Evolutionary conservation across 208 protist species (phyloP).

Genomic region (Acanthamoeba sp.): DNA sequence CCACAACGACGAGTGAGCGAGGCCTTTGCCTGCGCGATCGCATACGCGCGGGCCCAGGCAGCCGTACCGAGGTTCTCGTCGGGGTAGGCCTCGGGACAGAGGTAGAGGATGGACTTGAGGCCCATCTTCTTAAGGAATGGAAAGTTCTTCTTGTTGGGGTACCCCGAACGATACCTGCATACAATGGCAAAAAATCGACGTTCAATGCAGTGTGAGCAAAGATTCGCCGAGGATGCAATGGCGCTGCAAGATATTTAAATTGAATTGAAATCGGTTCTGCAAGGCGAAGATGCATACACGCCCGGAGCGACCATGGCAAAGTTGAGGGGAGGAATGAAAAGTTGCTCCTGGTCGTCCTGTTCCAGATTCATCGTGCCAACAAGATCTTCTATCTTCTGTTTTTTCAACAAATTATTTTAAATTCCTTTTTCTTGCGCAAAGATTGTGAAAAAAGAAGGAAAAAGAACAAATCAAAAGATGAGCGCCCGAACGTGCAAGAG

Average conservation of each 20-base stretch:
- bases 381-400: too few species aligned
- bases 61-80: constrained; percentile 26
- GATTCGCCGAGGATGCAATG: too few species aligned
- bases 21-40: too few species aligned
- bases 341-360: constrained; percentile 39
- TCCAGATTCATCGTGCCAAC: constrained; percentile 15
- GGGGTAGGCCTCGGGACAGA: constrained; percentile 74
- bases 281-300: constrained; percentile 90
- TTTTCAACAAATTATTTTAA: too few species aligned
- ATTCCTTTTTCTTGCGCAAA: not conserved
- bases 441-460: not conserved
- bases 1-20: too few species aligned
- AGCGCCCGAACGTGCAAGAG: constrained; percentile 46
- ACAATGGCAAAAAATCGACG: too few species aligned
- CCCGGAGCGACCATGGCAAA: constrained; percentile 97
- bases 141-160: constrained; percentile 98
- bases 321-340: constrained; percentile 92
- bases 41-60: not conserved
- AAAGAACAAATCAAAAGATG: not conserved
- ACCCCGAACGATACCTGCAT: constrained; percentile 91
- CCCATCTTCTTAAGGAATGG: constrained; percentile 95
- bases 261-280: not conserved
- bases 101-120: constrained; percentile 94
- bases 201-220: too few species aligned
- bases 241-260: not conserved